Evolutionary conservation across 2,329 filamentous ascomycete genomes (phyloP).

Genomic region (Ceratocystis huliohia): DNA sequence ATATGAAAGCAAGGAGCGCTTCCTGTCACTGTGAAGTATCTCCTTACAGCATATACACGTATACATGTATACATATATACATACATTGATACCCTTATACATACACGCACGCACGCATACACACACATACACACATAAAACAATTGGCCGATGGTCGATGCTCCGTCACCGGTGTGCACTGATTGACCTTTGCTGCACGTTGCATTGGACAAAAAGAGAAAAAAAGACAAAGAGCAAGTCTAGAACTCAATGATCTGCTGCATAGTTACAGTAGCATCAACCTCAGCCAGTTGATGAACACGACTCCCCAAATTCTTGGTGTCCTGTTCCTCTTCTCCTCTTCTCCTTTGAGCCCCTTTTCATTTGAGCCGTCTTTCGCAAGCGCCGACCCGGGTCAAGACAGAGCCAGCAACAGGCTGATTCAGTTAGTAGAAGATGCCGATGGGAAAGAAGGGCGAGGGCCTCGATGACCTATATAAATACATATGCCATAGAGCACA

Average conservation of each 20-base stretch:
- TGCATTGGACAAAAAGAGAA: no score
- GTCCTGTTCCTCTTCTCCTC: not conserved
- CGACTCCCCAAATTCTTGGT: not conserved
- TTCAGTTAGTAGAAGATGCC: no score
- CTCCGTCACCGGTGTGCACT: not conserved
- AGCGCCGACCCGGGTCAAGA: no score
- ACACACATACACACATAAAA: not conserved
- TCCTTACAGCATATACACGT: not conserved
- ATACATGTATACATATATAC: not conserved
- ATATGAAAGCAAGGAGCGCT: no score
- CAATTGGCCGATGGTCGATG: no score
- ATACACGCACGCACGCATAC: no score
- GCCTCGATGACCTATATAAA: no score
- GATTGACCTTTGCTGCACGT: not conserved
- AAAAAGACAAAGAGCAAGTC: not conserved
- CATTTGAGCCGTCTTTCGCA: no score
- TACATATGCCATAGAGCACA: no score
- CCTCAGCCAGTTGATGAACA: not conserved
- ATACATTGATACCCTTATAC: not conserved
- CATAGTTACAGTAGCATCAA: not conserved
- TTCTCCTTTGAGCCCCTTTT: not conserved
- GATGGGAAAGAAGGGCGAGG: no score
- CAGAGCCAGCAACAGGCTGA: no score
- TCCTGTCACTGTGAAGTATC: not conserved
- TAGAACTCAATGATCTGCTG: not conserved